Conservation (phyloP, 2,329 filamentous ascomycete genomes). For the Calcarisporium arbuscula region DNA sequence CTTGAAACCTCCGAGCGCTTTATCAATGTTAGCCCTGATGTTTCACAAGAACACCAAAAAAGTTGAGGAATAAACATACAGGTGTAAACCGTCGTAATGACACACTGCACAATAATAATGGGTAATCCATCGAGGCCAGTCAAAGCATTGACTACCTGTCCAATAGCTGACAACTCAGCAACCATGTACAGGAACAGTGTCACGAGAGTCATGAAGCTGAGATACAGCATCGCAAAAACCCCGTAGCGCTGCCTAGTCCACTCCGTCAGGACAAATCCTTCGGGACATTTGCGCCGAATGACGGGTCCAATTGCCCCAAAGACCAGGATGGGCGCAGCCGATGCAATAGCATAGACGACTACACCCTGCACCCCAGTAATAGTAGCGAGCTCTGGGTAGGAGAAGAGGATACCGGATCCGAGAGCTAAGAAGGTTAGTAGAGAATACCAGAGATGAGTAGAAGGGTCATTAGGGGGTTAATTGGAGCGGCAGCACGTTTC, state of each 20-base stretch:
- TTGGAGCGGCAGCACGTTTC: conserved; percentile 89
- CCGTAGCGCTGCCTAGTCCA: conserved; percentile 80
- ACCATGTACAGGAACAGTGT: conserved; percentile 87
- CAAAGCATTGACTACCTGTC: conserved; percentile 68
- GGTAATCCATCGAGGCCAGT: conserved; percentile 71
- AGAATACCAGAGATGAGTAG: conserved; percentile 15
- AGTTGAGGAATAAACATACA: too few relatives aligned
- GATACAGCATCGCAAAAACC: conserved; percentile 58
- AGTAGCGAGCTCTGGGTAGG: conserved; percentile 74
- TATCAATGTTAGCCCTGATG: conserved; percentile 2
- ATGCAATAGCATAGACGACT: conserved; percentile 68
- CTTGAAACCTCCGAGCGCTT: conserved; percentile 73
- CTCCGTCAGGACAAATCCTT: conserved; percentile 79
- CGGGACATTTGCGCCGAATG: conserved; percentile 72
- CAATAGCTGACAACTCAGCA: conserved; percentile 72
- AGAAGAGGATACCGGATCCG: conserved; percentile 76
- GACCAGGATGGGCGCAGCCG: conserved; percentile 63
- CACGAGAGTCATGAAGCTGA: conserved; percentile 71
- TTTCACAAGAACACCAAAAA: too few relatives aligned
- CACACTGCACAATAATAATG: conserved; percentile 69
- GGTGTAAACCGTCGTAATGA: conserved; percentile 76
- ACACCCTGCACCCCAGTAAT: conserved; percentile 75
- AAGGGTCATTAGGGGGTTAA: conserved; percentile 21
- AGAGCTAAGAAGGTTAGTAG: conserved; percentile 57
- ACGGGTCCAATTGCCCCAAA: conserved; percentile 72